phyloP scores from a whole-genome alignment of 2,329 filamentous ascomycete species.

The Fusarium protoensiforme region DNA sequence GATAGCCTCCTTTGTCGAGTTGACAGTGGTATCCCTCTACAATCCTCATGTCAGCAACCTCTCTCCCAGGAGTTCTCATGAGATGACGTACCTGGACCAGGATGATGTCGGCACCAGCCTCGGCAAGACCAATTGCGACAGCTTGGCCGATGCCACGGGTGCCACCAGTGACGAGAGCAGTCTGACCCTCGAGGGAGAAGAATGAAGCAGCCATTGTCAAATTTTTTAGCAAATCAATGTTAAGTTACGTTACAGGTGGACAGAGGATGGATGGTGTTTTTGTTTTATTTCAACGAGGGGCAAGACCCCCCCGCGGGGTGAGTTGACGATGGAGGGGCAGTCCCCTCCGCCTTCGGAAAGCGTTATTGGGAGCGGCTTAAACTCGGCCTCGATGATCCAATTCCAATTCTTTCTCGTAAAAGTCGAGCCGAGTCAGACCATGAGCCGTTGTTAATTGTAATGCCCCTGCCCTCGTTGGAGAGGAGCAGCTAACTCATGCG shows the following conservation, averaged over 20 bases:
- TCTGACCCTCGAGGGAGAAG: conserved; percentile 68
- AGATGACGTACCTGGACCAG: conserved; percentile 59
- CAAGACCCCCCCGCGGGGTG: conserved; percentile 18
- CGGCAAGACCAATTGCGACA: conserved; percentile 67
- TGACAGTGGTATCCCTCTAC: conserved; percentile 56
- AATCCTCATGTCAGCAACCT: not conserved
- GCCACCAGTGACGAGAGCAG: conserved; percentile 67
- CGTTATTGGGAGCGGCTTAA: not conserved
- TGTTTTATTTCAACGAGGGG: conserved; percentile 13
- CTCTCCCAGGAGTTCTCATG: not conserved
- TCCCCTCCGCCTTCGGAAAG: not conserved
- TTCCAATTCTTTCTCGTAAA: not conserved
- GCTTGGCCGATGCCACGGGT: conserved; percentile 69
- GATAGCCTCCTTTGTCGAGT: conserved; percentile 69
- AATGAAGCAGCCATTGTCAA: conserved; percentile 50
- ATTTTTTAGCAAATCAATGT: not conserved
- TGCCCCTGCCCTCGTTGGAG: conserved; percentile 1
- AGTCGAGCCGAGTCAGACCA: not conserved
- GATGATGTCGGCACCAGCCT: conserved; percentile 68
- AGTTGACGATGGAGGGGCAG: conserved; percentile 7
- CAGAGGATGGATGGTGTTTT: conserved; percentile 1
- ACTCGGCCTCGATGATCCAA: conserved; percentile 6
- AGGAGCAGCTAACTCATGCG: not conserved
- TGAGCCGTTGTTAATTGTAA: not conserved
- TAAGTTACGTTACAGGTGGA: not conserved